phyloP scores from a whole-genome alignment of 257 asterid species.

The Solanum phureja region DNA sequence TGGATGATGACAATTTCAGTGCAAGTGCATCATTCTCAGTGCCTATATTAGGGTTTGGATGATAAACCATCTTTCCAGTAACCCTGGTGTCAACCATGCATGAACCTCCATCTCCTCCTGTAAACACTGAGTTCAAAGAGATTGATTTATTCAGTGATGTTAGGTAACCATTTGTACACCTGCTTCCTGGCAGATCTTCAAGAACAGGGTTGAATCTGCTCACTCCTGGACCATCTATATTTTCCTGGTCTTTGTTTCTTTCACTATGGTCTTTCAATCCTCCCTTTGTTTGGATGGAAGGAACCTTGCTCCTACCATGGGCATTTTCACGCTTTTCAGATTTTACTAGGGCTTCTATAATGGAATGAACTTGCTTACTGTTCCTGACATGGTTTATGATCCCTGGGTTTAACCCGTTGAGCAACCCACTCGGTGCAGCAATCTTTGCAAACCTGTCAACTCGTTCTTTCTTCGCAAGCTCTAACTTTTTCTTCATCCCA shows the following conservation, averaged over 20 bases:
- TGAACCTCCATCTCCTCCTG: constrained; percentile 19
- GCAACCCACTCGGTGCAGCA: constrained; percentile 95
- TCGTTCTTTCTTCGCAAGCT: constrained; percentile 79
- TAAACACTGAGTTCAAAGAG: constrained; percentile 16
- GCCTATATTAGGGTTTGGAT: constrained; percentile 18
- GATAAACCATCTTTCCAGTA: constrained; percentile 12
- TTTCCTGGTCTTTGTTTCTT: constrained; percentile 4
- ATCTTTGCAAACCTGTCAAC: constrained; percentile 76
- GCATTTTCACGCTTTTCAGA: constrained; percentile 45
- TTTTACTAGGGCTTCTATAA: constrained; percentile 70
- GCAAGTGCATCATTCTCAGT: constrained; percentile 41
- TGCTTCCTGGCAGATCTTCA: constrained; percentile 23
- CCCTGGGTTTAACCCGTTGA: constrained; percentile 84
- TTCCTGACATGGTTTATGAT: constrained; percentile 93
- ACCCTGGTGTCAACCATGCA: constrained; percentile 18
- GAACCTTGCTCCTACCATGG: constrained; percentile 15
- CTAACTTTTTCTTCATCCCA: constrained; percentile 52
- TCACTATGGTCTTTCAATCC: constrained; percentile 14
- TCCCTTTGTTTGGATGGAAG: constrained; percentile 16
- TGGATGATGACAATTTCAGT: constrained; percentile 46
- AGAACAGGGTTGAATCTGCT: constrained; percentile 1
- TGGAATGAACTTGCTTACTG: constrained; percentile 83
- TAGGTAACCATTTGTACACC: constrained; percentile 21
- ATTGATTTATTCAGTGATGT: constrained; percentile 21
- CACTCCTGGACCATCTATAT: constrained; percentile 1